phyloP scores from a whole-genome alignment of 2,329 filamentous ascomycete species.

The Pseudogymnoascus sp. region DNA sequence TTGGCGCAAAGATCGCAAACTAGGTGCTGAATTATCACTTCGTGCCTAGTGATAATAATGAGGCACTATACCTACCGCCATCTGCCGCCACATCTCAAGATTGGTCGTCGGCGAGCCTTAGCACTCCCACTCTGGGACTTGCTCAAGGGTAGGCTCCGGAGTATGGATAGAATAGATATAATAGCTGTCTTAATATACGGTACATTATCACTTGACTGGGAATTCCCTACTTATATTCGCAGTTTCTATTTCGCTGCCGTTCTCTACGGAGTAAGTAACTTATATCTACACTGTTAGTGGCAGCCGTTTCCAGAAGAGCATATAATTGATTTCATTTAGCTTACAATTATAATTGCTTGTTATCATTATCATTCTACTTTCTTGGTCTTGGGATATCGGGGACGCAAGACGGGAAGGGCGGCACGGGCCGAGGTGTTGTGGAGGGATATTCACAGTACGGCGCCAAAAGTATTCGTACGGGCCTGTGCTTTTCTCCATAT shows the following conservation, averaged over 20 bases:
- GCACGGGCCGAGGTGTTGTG: background rate
- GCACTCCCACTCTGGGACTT: background rate
- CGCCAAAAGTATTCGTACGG: too few species aligned
- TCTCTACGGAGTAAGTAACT: too few species aligned
- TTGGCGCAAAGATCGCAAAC: constrained; percentile 17
- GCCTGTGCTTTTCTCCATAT: too few species aligned
- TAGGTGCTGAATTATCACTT: background rate
- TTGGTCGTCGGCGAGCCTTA: background rate
- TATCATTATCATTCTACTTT: too few species aligned
- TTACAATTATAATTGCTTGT: too few species aligned
- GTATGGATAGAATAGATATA: background rate
- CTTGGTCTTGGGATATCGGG: too few species aligned
- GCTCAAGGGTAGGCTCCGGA: background rate
- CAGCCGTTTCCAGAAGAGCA: too few species aligned
- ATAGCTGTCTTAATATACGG: background rate
- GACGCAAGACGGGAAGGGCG: background rate
- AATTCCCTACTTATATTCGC: background rate
- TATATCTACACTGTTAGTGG: too few species aligned
- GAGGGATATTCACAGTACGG: background rate
- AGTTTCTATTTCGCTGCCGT: background rate
- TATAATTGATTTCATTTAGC: too few species aligned
- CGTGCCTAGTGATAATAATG: background rate
- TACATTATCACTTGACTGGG: background rate
- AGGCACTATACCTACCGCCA: background rate
- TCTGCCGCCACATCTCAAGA: background rate